Conservation (phyloP, 2,329 filamentous ascomycete genomes). For the Teratosphaeria zuluensis region DNA sequence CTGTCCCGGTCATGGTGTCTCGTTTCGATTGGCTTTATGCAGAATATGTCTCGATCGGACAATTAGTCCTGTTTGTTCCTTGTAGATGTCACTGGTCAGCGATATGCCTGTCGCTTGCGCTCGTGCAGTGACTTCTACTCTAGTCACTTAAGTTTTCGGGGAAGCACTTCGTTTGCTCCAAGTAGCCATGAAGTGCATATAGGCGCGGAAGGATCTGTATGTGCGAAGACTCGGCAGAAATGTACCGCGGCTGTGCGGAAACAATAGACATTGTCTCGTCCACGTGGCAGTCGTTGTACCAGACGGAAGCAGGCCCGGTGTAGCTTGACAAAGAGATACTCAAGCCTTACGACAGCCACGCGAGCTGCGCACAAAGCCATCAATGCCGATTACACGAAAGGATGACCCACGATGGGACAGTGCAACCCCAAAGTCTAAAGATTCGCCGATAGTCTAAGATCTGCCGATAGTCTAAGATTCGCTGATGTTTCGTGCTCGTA, state of each 20-base stretch:
- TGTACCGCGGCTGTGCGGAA: not conserved
- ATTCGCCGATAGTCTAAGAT: no score
- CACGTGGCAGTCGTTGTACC: not conserved
- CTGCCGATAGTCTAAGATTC: not conserved
- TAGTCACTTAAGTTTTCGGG: not conserved
- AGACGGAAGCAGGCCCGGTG: not conserved
- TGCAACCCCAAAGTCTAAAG: not conserved
- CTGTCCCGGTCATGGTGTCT: not conserved
- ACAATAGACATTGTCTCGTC: not conserved
- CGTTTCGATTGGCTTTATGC: not conserved
- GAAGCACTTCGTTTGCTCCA: not conserved
- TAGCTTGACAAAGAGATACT: not conserved
- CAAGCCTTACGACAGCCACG: not conserved
- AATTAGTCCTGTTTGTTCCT: not conserved
- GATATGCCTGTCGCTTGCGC: not conserved
- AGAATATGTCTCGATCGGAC: not conserved
- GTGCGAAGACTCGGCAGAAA: not conserved
- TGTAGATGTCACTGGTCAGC: not conserved
- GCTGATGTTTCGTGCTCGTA: not conserved
- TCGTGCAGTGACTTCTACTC: not conserved
- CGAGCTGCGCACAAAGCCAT: not conserved
- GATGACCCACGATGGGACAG: not conserved
- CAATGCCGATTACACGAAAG: not conserved
- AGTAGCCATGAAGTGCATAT: not conserved
- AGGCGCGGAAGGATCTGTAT: not conserved